Percentiles rank a stretch among this genome's conserved stretches.
These are phyloP conservation scores for Termitomyces eurrhizus DNA, from an alignment of 768 basidiomycete species.

Conservation along the genomic window DNA sequence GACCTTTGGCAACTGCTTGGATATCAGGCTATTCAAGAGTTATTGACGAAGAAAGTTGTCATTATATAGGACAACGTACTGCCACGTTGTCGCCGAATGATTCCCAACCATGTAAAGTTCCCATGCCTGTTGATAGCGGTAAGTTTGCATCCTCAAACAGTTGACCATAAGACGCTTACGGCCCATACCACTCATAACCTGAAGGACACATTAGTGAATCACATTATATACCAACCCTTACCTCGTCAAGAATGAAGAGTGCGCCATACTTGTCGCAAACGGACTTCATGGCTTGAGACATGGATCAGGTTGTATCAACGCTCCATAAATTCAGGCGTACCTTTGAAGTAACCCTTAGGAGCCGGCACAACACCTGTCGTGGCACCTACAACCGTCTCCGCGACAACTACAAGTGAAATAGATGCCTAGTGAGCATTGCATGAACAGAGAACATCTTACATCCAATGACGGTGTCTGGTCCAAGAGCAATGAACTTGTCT, in stretches of 20 bases:
- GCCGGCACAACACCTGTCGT: slow-evolving; percentile 73
- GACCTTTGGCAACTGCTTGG: slow-evolving; percentile 86
- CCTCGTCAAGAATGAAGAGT: slow-evolving; percentile 85
- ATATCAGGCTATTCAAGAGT: slow-evolving; percentile 48
- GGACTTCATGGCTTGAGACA: slow-evolving; percentile 60
- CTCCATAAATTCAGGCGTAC: slow-evolving; percentile 13
- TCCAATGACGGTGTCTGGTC: slow-evolving; percentile 77
- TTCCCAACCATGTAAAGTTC: slow-evolving; percentile 84
- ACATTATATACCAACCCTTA: slow-evolving; percentile 17
- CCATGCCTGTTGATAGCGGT: slow-evolving; percentile 58
- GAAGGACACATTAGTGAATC: background rate
- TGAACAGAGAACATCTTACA: slow-evolving; percentile 46
- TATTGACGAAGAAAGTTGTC: background rate
- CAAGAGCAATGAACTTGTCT: slow-evolving; percentile 78
- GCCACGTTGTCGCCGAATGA: slow-evolving; percentile 71
- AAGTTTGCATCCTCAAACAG: background rate
- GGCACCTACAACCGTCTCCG: slow-evolving; percentile 86
- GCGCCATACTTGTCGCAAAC: slow-evolving; percentile 76
- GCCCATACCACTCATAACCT: slow-evolving; percentile 89
- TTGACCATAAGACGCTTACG: slow-evolving; percentile 42
- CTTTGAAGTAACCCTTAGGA: slow-evolving; percentile 80
- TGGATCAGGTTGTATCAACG: background rate
- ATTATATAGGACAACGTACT: slow-evolving; percentile 22
- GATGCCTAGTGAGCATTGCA: background rate
- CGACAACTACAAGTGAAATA: slow-evolving; percentile 49